Percentiles rank a stretch among this genome's conserved stretches.
phyloP scores from a whole-genome alignment of 179 eudicot species.

The Kewa caespitosa region DNA sequence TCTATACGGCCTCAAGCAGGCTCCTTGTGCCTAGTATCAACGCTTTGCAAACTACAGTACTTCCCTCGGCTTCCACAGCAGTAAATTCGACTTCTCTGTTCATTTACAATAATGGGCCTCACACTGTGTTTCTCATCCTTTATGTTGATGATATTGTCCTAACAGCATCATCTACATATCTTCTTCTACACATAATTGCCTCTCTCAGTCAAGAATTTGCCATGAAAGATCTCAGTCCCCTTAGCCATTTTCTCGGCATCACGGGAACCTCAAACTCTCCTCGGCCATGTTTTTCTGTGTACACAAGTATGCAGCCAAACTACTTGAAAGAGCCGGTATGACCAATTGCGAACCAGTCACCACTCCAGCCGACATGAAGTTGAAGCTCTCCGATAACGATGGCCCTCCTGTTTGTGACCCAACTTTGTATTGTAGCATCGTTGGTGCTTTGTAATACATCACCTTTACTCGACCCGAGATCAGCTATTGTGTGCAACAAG shows the following conservation, averaged over 20 bases:
- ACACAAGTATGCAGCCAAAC: background rate
- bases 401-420: background rate
- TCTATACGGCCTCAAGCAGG: background rate
- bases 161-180: background rate
- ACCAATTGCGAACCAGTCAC: background rate
- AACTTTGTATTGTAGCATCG: background rate
- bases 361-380: background rate
- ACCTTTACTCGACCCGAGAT: background rate
- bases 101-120: background rate
- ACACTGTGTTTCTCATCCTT: background rate
- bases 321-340: background rate
- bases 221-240: background rate
- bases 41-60: background rate
- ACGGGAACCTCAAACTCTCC: background rate
- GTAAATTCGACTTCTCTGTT: background rate
- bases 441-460: background rate
- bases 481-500: background rate
- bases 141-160: background rate
- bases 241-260: background rate
- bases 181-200: background rate
- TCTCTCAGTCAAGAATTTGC: background rate
- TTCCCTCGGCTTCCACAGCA: background rate
- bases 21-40: background rate
- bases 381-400: background rate
- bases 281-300: background rate